phyloP scores from a whole-genome alignment of 805 yeast species.

The Barnettozyma siamensis region DNA sequence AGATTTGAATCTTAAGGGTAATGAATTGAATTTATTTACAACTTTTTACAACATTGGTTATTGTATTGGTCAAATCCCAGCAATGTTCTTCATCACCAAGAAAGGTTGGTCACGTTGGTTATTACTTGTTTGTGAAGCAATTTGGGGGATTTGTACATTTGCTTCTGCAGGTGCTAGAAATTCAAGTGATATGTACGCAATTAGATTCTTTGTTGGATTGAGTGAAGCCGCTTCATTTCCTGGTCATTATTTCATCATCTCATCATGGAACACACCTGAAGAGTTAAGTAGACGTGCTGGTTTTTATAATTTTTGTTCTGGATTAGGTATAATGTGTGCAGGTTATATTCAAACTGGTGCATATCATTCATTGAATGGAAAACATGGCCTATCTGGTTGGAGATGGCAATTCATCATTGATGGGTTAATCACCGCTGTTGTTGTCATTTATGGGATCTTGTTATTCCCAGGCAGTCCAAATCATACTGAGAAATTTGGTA shows the following conservation, averaged over 20 bases:
- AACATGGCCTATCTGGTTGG: constrained; percentile 7
- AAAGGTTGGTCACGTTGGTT: constrained; percentile 4
- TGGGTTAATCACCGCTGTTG: constrained; percentile 7
- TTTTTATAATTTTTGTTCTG: constrained; percentile 24
- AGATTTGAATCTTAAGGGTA: constrained; percentile 49
- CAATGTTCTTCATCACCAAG: constrained; percentile 20
- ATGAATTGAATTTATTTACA: constrained; percentile 54
- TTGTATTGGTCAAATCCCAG: constrained; percentile 7
- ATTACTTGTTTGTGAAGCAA: constrained; percentile 24
- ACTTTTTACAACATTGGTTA: constrained; percentile 38
- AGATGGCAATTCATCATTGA: constrained; percentile 11
- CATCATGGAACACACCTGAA: constrained; percentile 10
- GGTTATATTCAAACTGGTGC: constrained; percentile 20
- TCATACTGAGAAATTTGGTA: constrained; percentile 1
- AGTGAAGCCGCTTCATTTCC: constrained; percentile 59
- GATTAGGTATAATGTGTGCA: constrained; percentile 30
- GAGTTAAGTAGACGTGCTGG: constrained; percentile 57
- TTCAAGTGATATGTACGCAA: constrained; percentile 26
- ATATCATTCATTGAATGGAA: constrained; percentile 3
- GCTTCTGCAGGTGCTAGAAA: constrained; percentile 1
- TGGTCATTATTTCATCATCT: constrained; percentile 41
- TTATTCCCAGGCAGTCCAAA: constrained; percentile 1
- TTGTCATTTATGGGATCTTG: constrained; percentile 22
- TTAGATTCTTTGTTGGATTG: constrained; percentile 47
- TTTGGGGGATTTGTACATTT: constrained; percentile 1